Conservation (phyloP, 1,284 basidiomycete species). For the Cystobasidium pallidum region DNA sequence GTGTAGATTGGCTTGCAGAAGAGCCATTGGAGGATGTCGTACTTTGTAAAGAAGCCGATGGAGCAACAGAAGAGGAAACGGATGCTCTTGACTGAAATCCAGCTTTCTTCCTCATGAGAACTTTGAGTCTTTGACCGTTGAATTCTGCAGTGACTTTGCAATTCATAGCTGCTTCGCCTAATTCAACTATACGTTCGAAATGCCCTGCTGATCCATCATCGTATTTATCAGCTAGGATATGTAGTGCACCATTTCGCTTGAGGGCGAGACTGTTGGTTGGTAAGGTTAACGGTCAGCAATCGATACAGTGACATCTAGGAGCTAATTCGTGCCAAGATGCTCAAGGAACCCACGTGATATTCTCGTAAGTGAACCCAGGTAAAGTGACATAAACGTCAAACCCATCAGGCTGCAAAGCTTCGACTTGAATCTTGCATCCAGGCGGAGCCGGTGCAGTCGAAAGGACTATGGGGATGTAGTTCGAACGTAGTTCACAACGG, state of each 20-base stretch:
- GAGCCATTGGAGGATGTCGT: not conserved
- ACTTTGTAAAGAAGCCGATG: slow-evolving; percentile 3
- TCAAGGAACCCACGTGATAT: slow-evolving; percentile 40
- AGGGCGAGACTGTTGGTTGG: slow-evolving; percentile 39
- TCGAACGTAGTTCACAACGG: not conserved
- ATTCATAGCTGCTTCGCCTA: slow-evolving; percentile 36
- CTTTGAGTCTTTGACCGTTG: slow-evolving; percentile 32
- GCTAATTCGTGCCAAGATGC: too few species aligned
- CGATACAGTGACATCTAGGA: too few species aligned
- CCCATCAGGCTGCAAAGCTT: slow-evolving; percentile 24
- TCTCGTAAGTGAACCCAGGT: slow-evolving; percentile 40
- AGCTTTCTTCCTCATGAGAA: slow-evolving; percentile 26
- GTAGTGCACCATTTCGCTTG: slow-evolving; percentile 38
- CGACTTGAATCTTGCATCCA: slow-evolving; percentile 41
- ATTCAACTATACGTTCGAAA: slow-evolving; percentile 40
- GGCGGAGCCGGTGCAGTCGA: slow-evolving; percentile 21
- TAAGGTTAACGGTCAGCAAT: not conserved
- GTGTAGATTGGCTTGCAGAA: not conserved
- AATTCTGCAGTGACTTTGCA: slow-evolving; percentile 42
- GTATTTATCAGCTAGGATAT: slow-evolving; percentile 42
- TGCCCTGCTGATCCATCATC: slow-evolving; percentile 29
- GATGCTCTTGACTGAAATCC: not conserved
- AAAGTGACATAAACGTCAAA: slow-evolving; percentile 32
- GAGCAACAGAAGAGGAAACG: slow-evolving; percentile 5
- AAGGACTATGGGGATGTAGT: slow-evolving; percentile 9